A percentile compares a stretch with the other conserved stretches of the same genome.
Evolutionary conservation across 257 asterid genomes (phyloP).

Genomic region (Mentha longifolia): DNA sequence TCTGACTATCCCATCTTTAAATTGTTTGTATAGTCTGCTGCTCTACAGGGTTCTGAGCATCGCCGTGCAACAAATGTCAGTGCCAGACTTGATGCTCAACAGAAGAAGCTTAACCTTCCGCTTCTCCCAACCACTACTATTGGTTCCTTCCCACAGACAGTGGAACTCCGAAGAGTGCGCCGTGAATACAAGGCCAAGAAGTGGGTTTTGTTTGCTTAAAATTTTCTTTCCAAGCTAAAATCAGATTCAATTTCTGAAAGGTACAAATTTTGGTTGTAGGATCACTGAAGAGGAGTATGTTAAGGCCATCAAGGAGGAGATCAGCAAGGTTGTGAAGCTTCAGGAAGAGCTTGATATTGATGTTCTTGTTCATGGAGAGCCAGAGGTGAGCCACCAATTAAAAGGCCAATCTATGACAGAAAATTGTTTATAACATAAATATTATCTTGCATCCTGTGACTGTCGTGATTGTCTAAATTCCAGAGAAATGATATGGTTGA

Average conservation of each 20-base stretch:
- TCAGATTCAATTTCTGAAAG: constrained; percentile 23
- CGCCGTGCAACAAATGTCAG: constrained; percentile 95
- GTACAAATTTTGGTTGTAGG: constrained; percentile 46
- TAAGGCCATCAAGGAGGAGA: constrained; percentile 84
- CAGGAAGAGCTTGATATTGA: constrained; percentile 99
- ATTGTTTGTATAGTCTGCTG: constrained; percentile 61
- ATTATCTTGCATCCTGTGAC: neutral
- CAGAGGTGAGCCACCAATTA: constrained; percentile 65
- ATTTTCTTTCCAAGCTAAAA: neutral
- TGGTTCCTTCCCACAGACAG: constrained; percentile 97
- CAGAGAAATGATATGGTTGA: constrained; percentile 99
- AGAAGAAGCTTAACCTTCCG: constrained; percentile 96
- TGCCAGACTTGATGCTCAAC: constrained; percentile 96
- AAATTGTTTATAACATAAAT: neutral
- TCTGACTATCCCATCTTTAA: constrained; percentile 20
- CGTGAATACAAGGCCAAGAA: constrained; percentile 97
- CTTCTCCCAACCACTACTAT: constrained; percentile 96
- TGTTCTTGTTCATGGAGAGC: constrained; percentile 99
- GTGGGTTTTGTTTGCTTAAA: constrained; percentile 45
- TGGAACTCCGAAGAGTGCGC: constrained; percentile 92
- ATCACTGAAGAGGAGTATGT: constrained; percentile 87
- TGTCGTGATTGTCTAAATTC: constrained; percentile 36
- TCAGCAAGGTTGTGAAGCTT: constrained; percentile 89
- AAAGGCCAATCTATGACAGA: too few relatives aligned
- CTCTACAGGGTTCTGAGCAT: constrained; percentile 91